Evolutionary conservation across 768 basidiomycete species (phyloP).

Genomic region (Paxillus rubicundulus): DNA sequence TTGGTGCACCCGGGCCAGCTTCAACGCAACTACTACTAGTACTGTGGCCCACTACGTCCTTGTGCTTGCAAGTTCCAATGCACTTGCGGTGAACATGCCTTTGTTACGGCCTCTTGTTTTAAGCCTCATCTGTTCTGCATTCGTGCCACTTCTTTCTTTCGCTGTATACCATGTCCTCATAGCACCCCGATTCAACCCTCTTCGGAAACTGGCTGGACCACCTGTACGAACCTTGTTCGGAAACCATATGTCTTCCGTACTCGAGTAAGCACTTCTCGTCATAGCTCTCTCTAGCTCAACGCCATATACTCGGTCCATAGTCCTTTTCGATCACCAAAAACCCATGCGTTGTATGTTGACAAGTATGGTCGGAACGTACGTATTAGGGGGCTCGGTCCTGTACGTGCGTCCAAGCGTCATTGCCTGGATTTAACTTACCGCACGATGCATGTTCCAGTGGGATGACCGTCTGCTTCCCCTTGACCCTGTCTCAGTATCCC

Average conservation of each 20-base stretch:
- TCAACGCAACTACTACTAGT: too few species aligned
- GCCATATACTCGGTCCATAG: conserved; percentile 31
- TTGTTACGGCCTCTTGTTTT: conserved; percentile 3
- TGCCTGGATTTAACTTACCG: conserved; percentile 10
- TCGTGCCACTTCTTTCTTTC: conserved; percentile 16
- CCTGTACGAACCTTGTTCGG: conserved; percentile 47
- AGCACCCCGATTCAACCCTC: conserved; percentile 38
- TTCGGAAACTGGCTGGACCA: conserved; percentile 61
- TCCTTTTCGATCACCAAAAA: conserved; percentile 49
- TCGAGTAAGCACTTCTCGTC: conserved; percentile 47
- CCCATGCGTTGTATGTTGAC: conserved; percentile 51
- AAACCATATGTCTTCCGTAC: conserved; percentile 52
- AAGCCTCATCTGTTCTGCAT: conserved; percentile 7
- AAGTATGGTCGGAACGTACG: conserved; percentile 70
- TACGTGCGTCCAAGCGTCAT: conserved; percentile 37
- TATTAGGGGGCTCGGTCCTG: conserved; percentile 65
- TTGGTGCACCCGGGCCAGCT: too few species aligned
- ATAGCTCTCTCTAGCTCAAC: background rate
- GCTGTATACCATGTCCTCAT: conserved; percentile 27
- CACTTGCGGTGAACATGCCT: conserved; percentile 1
- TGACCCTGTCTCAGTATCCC: conserved; percentile 70
- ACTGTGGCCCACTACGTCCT: background rate
- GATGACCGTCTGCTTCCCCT: conserved; percentile 77
- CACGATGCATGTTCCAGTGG: conserved; percentile 46
- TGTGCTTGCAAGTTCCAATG: background rate